Base-by-base conservation (phyloP, 2,329 filamentous ascomycete genomes). In the Aureobasidium sp. region DNA sequence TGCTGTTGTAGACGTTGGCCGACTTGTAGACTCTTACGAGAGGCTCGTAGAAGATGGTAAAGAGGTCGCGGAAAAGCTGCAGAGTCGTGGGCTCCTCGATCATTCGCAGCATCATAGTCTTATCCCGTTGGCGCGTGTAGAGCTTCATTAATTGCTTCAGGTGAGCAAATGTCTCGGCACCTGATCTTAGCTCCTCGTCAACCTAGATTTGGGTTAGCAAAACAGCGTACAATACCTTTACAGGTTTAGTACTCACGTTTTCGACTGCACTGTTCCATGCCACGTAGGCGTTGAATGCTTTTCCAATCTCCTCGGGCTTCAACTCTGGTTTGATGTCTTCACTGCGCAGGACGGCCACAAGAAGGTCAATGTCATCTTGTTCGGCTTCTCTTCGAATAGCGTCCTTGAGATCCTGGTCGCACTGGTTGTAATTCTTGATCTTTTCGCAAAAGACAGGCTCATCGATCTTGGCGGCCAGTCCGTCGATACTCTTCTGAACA, bases 21-120 rank as follows among this genome's bases (percentile, higher is more conserved):
- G 92, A 96, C 77, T 97, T 99, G 81, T 99, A 99, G 0, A 99
- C 94, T 52, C 94, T 85, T 17, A 99, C 91, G 25, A 99, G 85
- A 0, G 94, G 94, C 73, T 99, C 94, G 76, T 99, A 99, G 78
- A 99, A 99, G 72, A 99, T 97, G 37, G 91, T 96, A 74, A 99
- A 97, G 27, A 99, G 82, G 70, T 99, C 94, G 52, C 91, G 86
- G 82, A 99, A 94, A 31, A 99, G 82, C 72, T 95, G 89, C n/a
- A 99, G 81, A 0, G 94, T 97, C n/a, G 93, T 92, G 0, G 94
- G 91, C 77, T 99, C 93, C 76, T 97, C 92, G 58, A 99, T 94
- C 70, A 97, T 87, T 65, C 87, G 85, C 61, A 97, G 80, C 93
- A 99, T 97, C 92, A 96, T 97, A 36, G 87, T 81, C 84, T 99